Base-by-base conservation (phyloP, 352 stramenopile species). In the Pythium rishiriense region DNA sequence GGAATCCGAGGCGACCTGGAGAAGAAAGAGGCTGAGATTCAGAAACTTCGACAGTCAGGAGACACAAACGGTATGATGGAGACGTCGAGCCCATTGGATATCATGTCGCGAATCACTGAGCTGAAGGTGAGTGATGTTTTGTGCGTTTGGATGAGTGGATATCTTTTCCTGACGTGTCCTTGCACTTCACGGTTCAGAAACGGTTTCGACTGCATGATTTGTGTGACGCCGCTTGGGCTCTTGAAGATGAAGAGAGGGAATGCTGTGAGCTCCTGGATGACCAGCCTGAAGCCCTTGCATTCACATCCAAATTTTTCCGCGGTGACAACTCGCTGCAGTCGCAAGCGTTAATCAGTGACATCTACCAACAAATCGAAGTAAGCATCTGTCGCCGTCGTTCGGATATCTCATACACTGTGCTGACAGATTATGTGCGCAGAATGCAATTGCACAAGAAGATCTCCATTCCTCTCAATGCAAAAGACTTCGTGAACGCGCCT, bases 401-500 rank as follows among this genome's bases (percentile, higher is more conserved):
- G 31, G 31, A 35, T 35, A 35, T 35, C 31, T 35, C 10, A 10
- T 5, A 11, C 6, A 14, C 4, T 17, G 7, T 2, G 15, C 31
- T 55, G 31, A 56, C 43, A 31, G 49, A 8, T 26, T 21, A 25
- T 58, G 8, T 39, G 10, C 7, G 1, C 39, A 91, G 83, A 69
- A 62, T 37, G 72, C 72, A 3, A 63, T 90, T 29, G 70, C 83
- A 45, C 77, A 79, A 45, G 83, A 93, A 75, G 73, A 78, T 51
- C 55, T 91, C 4, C 69, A 86, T 21, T 41, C 56, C 9, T 61
- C 55, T 5, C 55, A 89, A 21, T 70, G 70, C 4, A 78, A 79
- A 54, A 73, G 81, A 39, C 56, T 91, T 31, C 80, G 83, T 11
- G 66, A 81, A 53, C 72, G 81, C 67, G 60, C 80, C 35, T 55